Evolutionary conservation across 2,329 filamentous ascomycete genomes (phyloP).

Genomic region (Tolypocladium paradoxum): DNA sequence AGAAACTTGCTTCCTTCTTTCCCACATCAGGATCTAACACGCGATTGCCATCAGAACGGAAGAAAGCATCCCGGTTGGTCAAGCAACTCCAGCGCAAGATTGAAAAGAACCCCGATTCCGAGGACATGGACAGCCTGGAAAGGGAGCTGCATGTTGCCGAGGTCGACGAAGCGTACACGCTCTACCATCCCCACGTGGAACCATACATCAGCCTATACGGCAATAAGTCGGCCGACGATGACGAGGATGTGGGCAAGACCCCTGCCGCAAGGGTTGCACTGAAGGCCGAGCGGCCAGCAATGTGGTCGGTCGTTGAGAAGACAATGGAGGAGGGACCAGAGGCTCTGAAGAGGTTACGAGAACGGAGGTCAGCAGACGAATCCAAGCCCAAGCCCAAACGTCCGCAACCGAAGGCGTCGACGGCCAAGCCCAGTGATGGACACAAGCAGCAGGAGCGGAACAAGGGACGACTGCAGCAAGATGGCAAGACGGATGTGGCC

Average conservation of each 20-base stretch:
- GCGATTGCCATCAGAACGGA: constrained; percentile 41
- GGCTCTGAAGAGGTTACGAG: constrained; percentile 43
- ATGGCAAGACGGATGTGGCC: constrained; percentile 8
- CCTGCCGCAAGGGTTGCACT: constrained; percentile 33
- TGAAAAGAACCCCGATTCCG: constrained; percentile 35
- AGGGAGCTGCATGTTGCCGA: constrained; percentile 55
- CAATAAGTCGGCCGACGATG: constrained; percentile 23
- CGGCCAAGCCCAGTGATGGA: not conserved
- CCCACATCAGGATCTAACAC: not conserved
- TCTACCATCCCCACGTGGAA: constrained; percentile 60
- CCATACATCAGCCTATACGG: constrained; percentile 57
- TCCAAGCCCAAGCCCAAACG: constrained; percentile 5
- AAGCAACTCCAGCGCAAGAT: constrained; percentile 55
- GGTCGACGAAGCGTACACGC: constrained; percentile 66
- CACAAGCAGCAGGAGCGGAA: not conserved
- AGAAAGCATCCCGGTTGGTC: constrained; percentile 57
- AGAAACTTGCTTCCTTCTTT: not conserved
- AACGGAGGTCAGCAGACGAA: constrained; percentile 29
- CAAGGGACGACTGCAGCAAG: constrained; percentile 6
- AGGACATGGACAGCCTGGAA: constrained; percentile 41
- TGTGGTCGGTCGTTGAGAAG: constrained; percentile 59
- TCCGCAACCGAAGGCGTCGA: not conserved
- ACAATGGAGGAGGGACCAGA: constrained; percentile 46
- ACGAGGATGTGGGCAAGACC: constrained; percentile 24
- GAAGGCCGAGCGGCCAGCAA: constrained; percentile 38